Evolutionary conservation across 257 asterid species (phyloP).

Genomic region (Forsythia suspensa): DNA sequence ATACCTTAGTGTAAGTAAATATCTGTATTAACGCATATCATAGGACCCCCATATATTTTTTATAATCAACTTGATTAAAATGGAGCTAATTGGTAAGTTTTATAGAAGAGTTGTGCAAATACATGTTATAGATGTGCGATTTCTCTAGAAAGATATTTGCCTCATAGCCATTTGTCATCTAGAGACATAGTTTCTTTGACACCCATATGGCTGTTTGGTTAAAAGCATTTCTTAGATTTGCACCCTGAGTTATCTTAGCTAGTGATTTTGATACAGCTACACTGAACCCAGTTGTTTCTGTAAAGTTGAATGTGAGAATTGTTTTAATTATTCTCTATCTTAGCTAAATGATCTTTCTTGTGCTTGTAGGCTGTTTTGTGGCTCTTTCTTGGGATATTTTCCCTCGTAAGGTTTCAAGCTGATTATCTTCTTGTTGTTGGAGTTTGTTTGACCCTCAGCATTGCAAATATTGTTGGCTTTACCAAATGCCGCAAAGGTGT

Average conservation of each 20-base stretch:
- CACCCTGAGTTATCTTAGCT: neutral
- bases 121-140: neutral
- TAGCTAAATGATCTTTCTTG: conserved; percentile 1
- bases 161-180: neutral
- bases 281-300: neutral
- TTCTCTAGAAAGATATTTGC: neutral
- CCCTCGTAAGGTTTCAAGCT: conserved; percentile 86
- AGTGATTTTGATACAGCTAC: neutral
- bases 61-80: neutral
- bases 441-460: conserved; percentile 94
- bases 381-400: conserved; percentile 81
- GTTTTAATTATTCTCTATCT: neutral
- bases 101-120: neutral
- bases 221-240: neutral
- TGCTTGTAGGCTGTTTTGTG: conserved; percentile 77
- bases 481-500: conserved; percentile 95
- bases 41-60: neutral
- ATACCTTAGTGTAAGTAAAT: conserved; percentile 71
- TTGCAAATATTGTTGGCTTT: conserved; percentile 96
- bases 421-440: conserved; percentile 95
- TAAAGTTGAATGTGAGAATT: neutral
- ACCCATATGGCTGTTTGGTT: neutral
- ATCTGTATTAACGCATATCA: conserved; percentile 8
- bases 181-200: neutral
- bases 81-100: neutral